phyloP scores from a whole-genome alignment of 495 filamentous ascomycete species.

The Hapsidospora chrysogenum region DNA sequence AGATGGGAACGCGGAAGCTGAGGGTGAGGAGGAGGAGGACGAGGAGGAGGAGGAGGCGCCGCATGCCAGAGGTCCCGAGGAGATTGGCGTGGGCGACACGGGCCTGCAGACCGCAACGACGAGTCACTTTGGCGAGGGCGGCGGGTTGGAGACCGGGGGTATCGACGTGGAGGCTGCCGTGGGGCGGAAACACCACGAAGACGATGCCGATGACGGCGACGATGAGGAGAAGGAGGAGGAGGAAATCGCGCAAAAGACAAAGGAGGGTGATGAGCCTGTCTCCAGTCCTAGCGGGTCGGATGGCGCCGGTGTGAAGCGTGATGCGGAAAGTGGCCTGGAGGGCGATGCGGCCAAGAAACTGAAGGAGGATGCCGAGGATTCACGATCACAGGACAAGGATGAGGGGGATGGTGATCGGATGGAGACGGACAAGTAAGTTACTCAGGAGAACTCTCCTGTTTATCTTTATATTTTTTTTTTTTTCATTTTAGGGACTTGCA shows the following conservation, averaged over 20 bases:
- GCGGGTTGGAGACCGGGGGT: constrained; percentile 24
- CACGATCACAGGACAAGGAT: background rate
- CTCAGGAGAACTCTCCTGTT: too few relatives aligned
- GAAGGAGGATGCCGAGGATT: constrained; percentile 12
- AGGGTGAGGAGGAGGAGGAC: constrained; percentile 13
- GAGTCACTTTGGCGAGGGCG: constrained; percentile 9
- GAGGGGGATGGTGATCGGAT: background rate
- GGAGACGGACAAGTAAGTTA: background rate
- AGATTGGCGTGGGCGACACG: constrained; percentile 74
- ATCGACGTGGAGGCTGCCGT: constrained; percentile 39
- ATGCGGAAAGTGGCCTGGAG: constrained; percentile 25
- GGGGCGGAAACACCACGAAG: constrained; percentile 19
- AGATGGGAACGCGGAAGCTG: background rate
- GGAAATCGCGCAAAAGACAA: background rate
- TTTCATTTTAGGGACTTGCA: too few relatives aligned
- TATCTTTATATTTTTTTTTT: too few relatives aligned
- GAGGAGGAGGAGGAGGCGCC: constrained; percentile 46
- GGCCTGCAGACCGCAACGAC: constrained; percentile 46
- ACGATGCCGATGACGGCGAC: background rate
- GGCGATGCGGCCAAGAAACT: constrained; percentile 16
- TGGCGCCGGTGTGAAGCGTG: constrained; percentile 18
- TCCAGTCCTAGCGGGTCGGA: constrained; percentile 1
- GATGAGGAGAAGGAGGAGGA: background rate
- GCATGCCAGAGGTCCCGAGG: constrained; percentile 65
- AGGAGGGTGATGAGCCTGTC: constrained; percentile 6